A percentile compares a stretch with the other conserved stretches of the same genome.
These are phyloP conservation scores for Chlorophyllum brunneum DNA, from an alignment of 768 basidiomycete genomes.

Conservation along the genomic window DNA sequence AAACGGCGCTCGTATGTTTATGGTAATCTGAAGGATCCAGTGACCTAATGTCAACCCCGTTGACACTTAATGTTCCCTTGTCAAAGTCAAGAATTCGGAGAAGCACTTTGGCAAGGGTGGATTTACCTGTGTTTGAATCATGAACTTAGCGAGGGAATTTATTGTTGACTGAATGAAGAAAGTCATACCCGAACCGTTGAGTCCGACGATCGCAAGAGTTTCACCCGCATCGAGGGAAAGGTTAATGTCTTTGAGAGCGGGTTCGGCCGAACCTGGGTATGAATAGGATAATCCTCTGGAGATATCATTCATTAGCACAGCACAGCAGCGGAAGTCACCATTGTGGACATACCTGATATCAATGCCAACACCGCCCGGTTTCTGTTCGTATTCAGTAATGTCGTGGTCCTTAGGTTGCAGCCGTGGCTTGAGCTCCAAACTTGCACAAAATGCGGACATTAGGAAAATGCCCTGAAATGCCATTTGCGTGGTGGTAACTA, in stretches of 20 bases:
- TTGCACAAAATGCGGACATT: conserved; percentile 83
- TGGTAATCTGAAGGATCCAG: conserved; percentile 72
- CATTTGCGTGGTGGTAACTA: conserved; percentile 63
- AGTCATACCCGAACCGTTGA: conserved; percentile 71
- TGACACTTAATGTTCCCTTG: conserved; percentile 62
- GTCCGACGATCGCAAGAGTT: conserved; percentile 81
- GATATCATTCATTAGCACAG: conserved; percentile 4
- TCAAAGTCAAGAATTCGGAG: conserved; percentile 78
- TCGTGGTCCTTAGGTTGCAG: conserved; percentile 60
- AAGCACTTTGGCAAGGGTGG: conserved; percentile 79
- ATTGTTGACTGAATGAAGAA: conserved; percentile 9
- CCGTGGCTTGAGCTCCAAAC: conserved; percentile 64
- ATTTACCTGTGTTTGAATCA: conserved; percentile 56
- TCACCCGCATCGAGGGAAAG: conserved; percentile 73
- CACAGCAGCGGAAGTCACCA: background rate
- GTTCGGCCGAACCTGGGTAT: conserved; percentile 70
- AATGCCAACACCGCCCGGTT: conserved; percentile 61
- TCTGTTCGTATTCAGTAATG: conserved; percentile 41
- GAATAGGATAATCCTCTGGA: conserved; percentile 56
- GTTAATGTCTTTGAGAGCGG: conserved; percentile 66
- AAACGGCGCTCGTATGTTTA: conserved; percentile 70
- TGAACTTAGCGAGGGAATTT: conserved; percentile 4
- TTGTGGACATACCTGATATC: conserved; percentile 52
- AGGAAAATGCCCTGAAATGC: conserved; percentile 85
- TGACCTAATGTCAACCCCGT: conserved; percentile 63